phyloP scores from a whole-genome alignment of 139 green algal genomes.

The Eudorina sp. region DNA sequence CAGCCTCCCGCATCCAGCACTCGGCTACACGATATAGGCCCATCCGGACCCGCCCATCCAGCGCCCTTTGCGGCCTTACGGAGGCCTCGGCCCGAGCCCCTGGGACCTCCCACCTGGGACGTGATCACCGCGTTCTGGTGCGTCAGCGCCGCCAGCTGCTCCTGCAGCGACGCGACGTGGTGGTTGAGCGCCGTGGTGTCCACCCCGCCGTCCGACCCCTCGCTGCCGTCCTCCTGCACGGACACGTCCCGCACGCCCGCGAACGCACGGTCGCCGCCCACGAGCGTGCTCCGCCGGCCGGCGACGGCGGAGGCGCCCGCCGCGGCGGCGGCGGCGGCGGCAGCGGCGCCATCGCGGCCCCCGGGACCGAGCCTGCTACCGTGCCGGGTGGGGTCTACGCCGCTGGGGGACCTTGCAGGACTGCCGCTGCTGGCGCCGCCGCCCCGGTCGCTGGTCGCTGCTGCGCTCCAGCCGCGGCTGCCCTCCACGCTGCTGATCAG shows the following conservation, averaged over 20 bases:
- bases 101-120: not conserved
- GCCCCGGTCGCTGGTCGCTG: not conserved
- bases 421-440: not conserved
- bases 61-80: too few relatives aligned
- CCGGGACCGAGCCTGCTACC: not conserved
- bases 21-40: too few relatives aligned
- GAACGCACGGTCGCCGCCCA: not conserved
- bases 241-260: not conserved
- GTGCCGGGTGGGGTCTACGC: not conserved
- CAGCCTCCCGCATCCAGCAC: too few relatives aligned
- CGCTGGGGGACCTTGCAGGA: too few relatives aligned
- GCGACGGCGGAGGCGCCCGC: too few relatives aligned
- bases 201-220: not conserved
- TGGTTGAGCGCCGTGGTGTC: not conserved
- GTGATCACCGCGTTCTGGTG: constrained; percentile 47
- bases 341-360: not conserved
- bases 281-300: not conserved
- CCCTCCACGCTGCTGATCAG: not conserved
- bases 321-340: not conserved
- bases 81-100: too few relatives aligned
- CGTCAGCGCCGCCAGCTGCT: constrained; percentile 48
- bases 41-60: too few relatives aligned
- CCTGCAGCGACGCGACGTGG: constrained; percentile 30
- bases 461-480: not conserved
- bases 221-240: not conserved